Evolutionary conservation across 192 early-diverging fungal genomes (phyloP).

Genomic region (Linnemannia elongata): DNA sequence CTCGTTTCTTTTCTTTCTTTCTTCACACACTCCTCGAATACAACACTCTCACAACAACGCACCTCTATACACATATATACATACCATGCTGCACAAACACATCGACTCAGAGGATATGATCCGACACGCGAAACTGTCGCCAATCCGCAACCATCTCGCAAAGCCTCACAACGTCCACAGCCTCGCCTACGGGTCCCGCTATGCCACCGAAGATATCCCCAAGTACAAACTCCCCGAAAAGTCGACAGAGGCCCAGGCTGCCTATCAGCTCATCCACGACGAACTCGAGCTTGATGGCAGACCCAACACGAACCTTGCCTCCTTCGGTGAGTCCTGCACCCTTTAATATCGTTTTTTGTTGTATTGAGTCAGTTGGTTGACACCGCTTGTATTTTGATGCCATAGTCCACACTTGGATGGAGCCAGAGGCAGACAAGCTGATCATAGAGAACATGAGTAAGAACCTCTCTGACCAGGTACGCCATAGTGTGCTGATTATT

Average conservation of each 20-base stretch:
- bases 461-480: constrained; percentile 73
- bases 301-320: constrained; percentile 82
- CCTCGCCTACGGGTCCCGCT: constrained; percentile 63
- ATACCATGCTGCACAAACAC: constrained; percentile 54
- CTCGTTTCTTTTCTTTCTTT: not conserved
- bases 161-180: constrained; percentile 15
- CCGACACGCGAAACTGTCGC: constrained; percentile 6
- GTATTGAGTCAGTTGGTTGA: constrained; percentile 56
- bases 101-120: constrained; percentile 42
- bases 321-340: constrained; percentile 52
- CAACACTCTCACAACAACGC: too few species aligned
- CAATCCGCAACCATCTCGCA: not conserved
- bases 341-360: not conserved
- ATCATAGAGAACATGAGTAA: constrained; percentile 82
- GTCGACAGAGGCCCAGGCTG: constrained; percentile 62
- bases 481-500: not conserved
- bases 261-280: constrained; percentile 83
- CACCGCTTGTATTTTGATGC: constrained; percentile 56
- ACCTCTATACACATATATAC: too few species aligned
- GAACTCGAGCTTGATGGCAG: constrained; percentile 83
- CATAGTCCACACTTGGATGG: constrained; percentile 84
- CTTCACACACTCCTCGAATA: not conserved
- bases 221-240: constrained; percentile 57
- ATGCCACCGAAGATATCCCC: constrained; percentile 59
- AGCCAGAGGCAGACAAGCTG: constrained; percentile 84